Percentiles rank a stretch among this genome's conserved stretches.
phyloP scores from a whole-genome alignment of 768 basidiomycete species.

The Trametes coccinea region DNA sequence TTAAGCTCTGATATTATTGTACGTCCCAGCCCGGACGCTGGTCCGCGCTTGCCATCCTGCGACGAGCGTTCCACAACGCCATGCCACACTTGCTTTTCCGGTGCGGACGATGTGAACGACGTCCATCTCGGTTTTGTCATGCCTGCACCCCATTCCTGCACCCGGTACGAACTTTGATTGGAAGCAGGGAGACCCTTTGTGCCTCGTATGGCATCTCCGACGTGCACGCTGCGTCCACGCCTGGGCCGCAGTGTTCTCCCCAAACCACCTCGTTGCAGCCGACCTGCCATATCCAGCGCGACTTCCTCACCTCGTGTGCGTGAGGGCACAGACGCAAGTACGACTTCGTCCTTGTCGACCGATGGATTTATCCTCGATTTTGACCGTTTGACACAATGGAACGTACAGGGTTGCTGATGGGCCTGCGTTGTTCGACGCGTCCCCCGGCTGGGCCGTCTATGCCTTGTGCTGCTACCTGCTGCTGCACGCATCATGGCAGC shows the following conservation, averaged over 20 bases:
- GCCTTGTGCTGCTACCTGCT: slow-evolving; percentile 1
- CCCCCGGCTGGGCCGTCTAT: not conserved
- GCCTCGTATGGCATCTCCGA: slow-evolving; percentile 55
- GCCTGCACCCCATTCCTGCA: slow-evolving; percentile 28
- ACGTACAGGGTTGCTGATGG: slow-evolving; percentile 17
- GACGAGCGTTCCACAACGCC: slow-evolving; percentile 26
- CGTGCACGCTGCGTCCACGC: slow-evolving; percentile 63
- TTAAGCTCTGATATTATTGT: slow-evolving; percentile 30
- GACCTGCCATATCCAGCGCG: slow-evolving; percentile 55
- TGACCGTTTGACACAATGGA: slow-evolving; percentile 24
- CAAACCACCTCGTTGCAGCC: slow-evolving; percentile 52
- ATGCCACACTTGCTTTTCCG: slow-evolving; percentile 33
- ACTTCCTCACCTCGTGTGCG: slow-evolving; percentile 31
- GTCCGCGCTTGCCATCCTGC: slow-evolving; percentile 32
- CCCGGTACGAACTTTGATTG: slow-evolving; percentile 26
- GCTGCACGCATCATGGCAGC: slow-evolving; percentile 10
- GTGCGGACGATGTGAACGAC: slow-evolving; percentile 17
- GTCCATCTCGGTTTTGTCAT: slow-evolving; percentile 26
- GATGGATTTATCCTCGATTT: slow-evolving; percentile 25
- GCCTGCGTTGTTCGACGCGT: slow-evolving; percentile 10
- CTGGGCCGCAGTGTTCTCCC: slow-evolving; percentile 59
- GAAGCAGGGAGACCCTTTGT: slow-evolving; percentile 42
- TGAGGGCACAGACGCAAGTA: slow-evolving; percentile 13
- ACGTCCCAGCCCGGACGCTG: slow-evolving; percentile 14
- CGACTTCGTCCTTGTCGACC: slow-evolving; percentile 16